Conservation (phyloP, 768 basidiomycete genomes). For the Xerocomus potaroensis region DNA sequence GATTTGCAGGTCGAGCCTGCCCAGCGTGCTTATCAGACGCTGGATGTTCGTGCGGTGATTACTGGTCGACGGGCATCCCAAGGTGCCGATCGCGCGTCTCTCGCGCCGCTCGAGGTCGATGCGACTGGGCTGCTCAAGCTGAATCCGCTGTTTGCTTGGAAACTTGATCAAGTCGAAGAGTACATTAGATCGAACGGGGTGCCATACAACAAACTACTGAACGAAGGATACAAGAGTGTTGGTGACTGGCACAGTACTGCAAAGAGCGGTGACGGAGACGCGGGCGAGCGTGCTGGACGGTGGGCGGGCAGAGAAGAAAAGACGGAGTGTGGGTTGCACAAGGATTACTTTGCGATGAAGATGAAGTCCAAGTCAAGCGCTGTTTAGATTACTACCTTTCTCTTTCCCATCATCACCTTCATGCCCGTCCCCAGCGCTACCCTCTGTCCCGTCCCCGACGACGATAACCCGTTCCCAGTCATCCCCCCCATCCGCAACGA, state of each 20-base stretch:
- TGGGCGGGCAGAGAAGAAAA: slow-evolving; percentile 86
- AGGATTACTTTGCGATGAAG: slow-evolving; percentile 82
- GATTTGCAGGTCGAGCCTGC: slow-evolving; percentile 89
- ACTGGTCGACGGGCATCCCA: slow-evolving; percentile 95
- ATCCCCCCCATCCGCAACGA: slow-evolving; percentile 53
- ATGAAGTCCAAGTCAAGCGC: slow-evolving; percentile 38
- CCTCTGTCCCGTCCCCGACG: slow-evolving; percentile 30
- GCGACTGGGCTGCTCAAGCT: slow-evolving; percentile 87
- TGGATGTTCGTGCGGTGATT: slow-evolving; percentile 81
- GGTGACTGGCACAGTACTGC: slow-evolving; percentile 97
- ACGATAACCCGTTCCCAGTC: slow-evolving; percentile 40
- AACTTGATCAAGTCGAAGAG: slow-evolving; percentile 75
- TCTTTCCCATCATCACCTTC: background rate
- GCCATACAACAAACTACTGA: slow-evolving; percentile 82
- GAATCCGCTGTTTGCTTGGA: slow-evolving; percentile 91
- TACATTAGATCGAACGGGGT: slow-evolving; percentile 81
- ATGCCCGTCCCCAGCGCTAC: background rate
- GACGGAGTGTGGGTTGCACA: slow-evolving; percentile 94
- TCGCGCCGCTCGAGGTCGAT: slow-evolving; percentile 89
- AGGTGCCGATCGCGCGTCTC: slow-evolving; percentile 79
- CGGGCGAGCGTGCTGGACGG: slow-evolving; percentile 79
- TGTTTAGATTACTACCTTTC: background rate
- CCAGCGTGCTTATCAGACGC: slow-evolving; percentile 74
- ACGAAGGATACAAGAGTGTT: slow-evolving; percentile 90
- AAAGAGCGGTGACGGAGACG: slow-evolving; percentile 62